Percentiles rank a stretch among this genome's conserved stretches.
phyloP scores from a whole-genome alignment of 345 rosid genomes.

The Triadica sebifera region DNA sequence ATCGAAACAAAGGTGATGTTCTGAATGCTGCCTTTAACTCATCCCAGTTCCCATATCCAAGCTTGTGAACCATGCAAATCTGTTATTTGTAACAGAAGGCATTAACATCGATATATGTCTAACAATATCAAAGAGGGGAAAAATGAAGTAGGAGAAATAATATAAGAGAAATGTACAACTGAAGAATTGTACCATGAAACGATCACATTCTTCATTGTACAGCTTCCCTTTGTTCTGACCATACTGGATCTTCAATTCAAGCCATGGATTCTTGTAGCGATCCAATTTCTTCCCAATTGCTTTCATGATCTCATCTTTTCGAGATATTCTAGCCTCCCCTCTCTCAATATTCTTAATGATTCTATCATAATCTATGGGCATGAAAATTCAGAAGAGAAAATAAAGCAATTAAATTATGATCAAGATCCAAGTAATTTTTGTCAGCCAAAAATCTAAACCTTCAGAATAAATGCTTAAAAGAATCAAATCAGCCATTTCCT shows the following conservation, averaged over 20 bases:
- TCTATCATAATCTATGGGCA: slow-evolving; percentile 76
- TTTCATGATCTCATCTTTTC: slow-evolving; percentile 98
- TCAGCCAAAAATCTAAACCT: not conserved
- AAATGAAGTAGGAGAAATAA: not conserved
- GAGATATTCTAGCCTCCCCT: slow-evolving; percentile 93
- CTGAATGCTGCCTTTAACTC: slow-evolving; percentile 90
- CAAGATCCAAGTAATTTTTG: not conserved
- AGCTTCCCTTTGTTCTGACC: slow-evolving; percentile 97
- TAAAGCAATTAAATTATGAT: not conserved
- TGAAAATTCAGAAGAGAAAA: slow-evolving; percentile 1
- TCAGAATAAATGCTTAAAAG: not conserved
- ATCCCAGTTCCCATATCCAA: slow-evolving; percentile 99
- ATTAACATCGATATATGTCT: not conserved
- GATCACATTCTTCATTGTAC: slow-evolving; percentile 96
- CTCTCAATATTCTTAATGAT: slow-evolving; percentile 95
- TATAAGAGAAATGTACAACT: not conserved
- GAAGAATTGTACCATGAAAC: slow-evolving; percentile 65
- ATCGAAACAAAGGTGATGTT: slow-evolving; percentile 74
- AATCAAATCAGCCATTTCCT: not conserved
- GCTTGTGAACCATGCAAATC: slow-evolving; percentile 98
- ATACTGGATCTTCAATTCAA: slow-evolving; percentile 92
- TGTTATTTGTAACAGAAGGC: slow-evolving; percentile 23
- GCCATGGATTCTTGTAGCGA: slow-evolving; percentile 97
- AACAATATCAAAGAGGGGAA: not conserved
- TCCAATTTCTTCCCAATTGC: slow-evolving; percentile 97